phyloP scores from a whole-genome alignment of 192 early-diverging fungal genomes.

The Podila minutissima region DNA sequence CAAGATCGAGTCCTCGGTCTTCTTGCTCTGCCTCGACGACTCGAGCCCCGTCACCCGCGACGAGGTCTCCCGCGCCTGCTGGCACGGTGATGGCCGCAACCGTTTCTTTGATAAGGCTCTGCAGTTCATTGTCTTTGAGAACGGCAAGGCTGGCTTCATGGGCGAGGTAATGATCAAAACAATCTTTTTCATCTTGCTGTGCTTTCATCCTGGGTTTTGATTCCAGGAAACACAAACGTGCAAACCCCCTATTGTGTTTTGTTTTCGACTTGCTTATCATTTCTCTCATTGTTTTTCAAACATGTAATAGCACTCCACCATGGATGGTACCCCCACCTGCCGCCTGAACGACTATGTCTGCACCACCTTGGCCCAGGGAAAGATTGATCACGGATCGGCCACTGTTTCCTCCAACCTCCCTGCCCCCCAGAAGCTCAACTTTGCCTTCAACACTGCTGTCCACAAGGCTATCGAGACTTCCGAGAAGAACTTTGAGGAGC shows the following conservation, averaged over 20 bases:
- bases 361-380: slow-evolving; percentile 66
- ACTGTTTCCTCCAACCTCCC: slow-evolving; percentile 67
- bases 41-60: slow-evolving; percentile 88
- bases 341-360: slow-evolving; percentile 89
- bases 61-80: slow-evolving; percentile 87
- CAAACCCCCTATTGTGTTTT: neutral
- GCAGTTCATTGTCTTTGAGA: slow-evolving; percentile 97
- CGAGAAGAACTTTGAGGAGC: slow-evolving; percentile 79
- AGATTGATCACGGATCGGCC: slow-evolving; percentile 77
- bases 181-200: slow-evolving; percentile 2
- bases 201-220: neutral
- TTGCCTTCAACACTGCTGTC: slow-evolving; percentile 73
- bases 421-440: slow-evolving; percentile 74
- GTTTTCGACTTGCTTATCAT: neutral
- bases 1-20: slow-evolving; percentile 86
- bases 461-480: slow-evolving; percentile 72
- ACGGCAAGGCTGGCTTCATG: slow-evolving; percentile 96
- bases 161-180: slow-evolving; percentile 70
- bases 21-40: slow-evolving; percentile 93
- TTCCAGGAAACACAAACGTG: too few relatives aligned
- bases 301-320: slow-evolving; percentile 75
- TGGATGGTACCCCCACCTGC: slow-evolving; percentile 95
- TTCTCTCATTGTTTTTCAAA: neutral
- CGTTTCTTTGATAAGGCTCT: slow-evolving; percentile 97
- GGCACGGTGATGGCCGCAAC: slow-evolving; percentile 97